Base-by-base conservation (phyloP, 2,329 filamentous ascomycete species). In the Epichloe glyceriae region DNA sequence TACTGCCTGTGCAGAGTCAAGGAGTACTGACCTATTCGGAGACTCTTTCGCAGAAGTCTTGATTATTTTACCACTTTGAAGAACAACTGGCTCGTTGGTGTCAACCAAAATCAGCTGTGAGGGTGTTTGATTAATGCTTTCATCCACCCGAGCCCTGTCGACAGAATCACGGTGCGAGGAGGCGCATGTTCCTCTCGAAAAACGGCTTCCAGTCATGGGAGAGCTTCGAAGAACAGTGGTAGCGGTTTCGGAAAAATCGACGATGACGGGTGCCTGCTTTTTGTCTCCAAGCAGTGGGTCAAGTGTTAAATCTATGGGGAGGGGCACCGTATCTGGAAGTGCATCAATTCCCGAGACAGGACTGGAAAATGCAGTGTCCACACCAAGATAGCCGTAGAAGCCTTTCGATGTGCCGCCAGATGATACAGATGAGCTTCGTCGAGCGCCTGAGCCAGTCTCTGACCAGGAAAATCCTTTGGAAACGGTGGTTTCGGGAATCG, bases 191-290 rank as follows among this genome's bases (percentile, higher is more conserved):
- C 45, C 42, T 40, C 30, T 53, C 11, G 46, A 50, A 10, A 42
- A n/a, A 34, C 57, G 47, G 20, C 49, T 47, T 4, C 39, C 14
- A 7, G 30, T 35, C 40, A 57, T 48, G 4, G 64, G 63, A 4
- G 65, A 67, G 39, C 65, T 68, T 19, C 65, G 60, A 26, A 52
- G 52, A 22, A 55, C 40, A 2, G 65, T 66, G 2, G 65, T 65
- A 11, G 64, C 64, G n/a, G 65, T 67, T 47, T 67, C 65, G 0
- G 65, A 67, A 19, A 67, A 63, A 38, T 67, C 65, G 5, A 66
- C 45, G 19, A 48, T 53, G 33, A 35, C 12, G 20, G 40, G 17
- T 19, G 15, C 3, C 33, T 42, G 45, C 5, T 33, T 19, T 42
- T 46, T 40, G 17, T 26, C 12, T 26, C 38, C 41, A n/a, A 50